Conservation (phyloP, 768 basidiomycete genomes). For the Pulveroboletus sp. region DNA sequence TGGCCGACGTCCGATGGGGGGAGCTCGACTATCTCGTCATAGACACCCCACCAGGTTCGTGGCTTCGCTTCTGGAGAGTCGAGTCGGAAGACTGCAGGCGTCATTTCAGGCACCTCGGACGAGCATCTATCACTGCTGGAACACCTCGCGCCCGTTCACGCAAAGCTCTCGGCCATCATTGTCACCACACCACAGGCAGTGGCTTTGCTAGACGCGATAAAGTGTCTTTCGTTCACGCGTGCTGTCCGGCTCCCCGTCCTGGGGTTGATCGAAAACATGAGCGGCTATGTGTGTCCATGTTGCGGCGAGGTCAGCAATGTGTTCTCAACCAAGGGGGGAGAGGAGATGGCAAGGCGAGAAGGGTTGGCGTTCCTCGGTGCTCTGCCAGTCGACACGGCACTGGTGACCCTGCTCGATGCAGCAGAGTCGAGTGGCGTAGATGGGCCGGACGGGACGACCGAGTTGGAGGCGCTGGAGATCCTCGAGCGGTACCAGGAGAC, state of each 20-base stretch:
- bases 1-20: conserved; percentile 94
- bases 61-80: neutral
- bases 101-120: conserved; percentile 84
- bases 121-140: conserved; percentile 95
- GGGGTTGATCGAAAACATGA: conserved; percentile 97
- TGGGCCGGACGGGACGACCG: conserved; percentile 21
- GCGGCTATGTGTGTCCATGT: conserved; percentile 95
- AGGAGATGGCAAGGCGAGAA: conserved; percentile 78
- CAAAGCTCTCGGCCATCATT: conserved; percentile 75
- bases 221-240: conserved; percentile 93
- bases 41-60: conserved; percentile 93
- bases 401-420: conserved; percentile 81
- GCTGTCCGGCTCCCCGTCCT: conserved; percentile 81
- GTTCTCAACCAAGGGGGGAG: conserved; percentile 91
- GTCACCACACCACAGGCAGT: conserved; percentile 98
- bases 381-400: conserved; percentile 88
- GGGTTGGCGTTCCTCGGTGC: conserved; percentile 76
- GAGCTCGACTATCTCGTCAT: conserved; percentile 89
- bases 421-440: conserved; percentile 32
- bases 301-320: conserved; percentile 94
- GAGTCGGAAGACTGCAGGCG: conserved; percentile 4
- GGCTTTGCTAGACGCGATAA: conserved; percentile 90
- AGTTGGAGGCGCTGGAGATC: conserved; percentile 42
- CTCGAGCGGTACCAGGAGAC: conserved; percentile 63
- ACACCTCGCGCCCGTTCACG: conserved; percentile 81